These are phyloP conservation scores for Naganishia antarctica DNA, from an alignment of 768 basidiomycete species.

Conservation along the genomic window DNA sequence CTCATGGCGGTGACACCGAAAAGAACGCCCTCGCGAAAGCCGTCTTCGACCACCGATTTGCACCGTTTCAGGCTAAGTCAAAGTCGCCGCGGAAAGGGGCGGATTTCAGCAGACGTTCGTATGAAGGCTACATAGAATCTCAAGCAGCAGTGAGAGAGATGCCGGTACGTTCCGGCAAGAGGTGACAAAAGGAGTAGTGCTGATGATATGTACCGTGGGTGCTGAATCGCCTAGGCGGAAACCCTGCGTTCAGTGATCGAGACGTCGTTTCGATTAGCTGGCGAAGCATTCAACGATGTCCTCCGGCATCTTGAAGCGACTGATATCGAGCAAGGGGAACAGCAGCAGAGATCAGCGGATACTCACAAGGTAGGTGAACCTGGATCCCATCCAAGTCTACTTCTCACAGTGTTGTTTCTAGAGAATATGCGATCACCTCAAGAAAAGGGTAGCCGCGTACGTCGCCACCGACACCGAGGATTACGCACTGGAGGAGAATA, in stretches of 20 bases:
- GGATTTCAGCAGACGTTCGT: background rate
- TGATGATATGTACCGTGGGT: no score
- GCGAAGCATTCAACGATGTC: background rate
- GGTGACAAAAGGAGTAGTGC: background rate
- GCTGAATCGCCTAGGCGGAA: background rate
- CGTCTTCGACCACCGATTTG: slow-evolving; percentile 6
- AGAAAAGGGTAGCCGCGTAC: background rate
- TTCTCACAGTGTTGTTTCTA: background rate
- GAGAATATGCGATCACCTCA: background rate
- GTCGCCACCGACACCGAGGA: background rate
- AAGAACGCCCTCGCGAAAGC: background rate
- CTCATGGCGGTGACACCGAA: background rate
- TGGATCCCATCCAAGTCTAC: no score
- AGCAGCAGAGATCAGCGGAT: background rate
- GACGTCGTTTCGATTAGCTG: background rate
- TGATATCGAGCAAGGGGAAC: background rate
- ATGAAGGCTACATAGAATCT: background rate
- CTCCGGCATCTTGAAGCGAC: background rate
- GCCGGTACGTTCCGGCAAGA: background rate
- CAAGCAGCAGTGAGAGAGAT: background rate
- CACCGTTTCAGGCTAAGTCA: background rate
- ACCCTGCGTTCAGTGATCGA: background rate
- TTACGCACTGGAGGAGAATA: background rate
- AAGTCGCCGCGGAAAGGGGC: background rate
- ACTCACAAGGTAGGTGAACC: background rate